Evolutionary conservation across 129 eudicot species (phyloP).

Genomic region (Smallanthus sonchifolius): DNA sequence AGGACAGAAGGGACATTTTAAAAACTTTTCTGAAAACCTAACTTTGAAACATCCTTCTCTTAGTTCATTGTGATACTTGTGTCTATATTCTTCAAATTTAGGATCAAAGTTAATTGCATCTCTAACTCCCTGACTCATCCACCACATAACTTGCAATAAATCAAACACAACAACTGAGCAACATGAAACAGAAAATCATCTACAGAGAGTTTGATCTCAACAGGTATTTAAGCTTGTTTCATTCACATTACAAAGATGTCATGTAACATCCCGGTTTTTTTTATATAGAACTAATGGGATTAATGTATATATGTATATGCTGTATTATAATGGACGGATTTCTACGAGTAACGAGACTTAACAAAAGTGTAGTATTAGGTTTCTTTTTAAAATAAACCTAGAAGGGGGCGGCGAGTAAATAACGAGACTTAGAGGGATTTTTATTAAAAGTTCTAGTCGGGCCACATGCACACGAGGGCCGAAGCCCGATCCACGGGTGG

Average conservation of each 20-base stretch:
- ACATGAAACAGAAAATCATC: neutral
- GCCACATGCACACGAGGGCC: no score
- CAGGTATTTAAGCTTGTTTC: neutral
- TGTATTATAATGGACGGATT: no score
- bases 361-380: no score
- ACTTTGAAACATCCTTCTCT: slow-evolving; percentile 29
- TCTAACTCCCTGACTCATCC: slow-evolving; percentile 27
- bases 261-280: no score
- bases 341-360: no score
- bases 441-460: no score
- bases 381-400: no score
- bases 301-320: no score
- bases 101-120: neutral
- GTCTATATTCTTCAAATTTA: slow-evolving; percentile 37
- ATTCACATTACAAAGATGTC: neutral
- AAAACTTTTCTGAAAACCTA: neutral
- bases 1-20: slow-evolving; percentile 46
- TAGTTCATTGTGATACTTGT: slow-evolving; percentile 40
- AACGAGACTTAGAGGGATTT: no score
- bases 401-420: no score
- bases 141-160: neutral
- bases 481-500: no score
- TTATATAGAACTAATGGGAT: no score
- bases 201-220: neutral
- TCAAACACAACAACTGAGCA: neutral